Evolutionary conservation across 768 basidiomycete species (phyloP).

Genomic region (Boletus tomentosulus): DNA sequence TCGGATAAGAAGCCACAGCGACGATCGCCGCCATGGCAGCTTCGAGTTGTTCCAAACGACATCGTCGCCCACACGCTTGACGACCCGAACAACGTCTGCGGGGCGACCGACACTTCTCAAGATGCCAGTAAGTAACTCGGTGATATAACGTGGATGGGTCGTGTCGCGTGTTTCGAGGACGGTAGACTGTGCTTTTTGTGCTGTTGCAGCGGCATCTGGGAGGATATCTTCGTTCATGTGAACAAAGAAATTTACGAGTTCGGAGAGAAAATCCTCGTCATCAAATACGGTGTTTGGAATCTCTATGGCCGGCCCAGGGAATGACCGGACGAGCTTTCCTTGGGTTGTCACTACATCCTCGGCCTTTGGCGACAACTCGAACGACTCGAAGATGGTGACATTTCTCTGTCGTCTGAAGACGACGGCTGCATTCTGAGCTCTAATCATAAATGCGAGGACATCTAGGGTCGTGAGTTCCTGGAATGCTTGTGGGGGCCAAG

Average conservation of each 20-base stretch:
- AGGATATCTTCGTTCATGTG: conserved; percentile 23
- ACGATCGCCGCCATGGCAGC: conserved; percentile 34
- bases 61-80: conserved; percentile 33
- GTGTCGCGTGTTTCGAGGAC: conserved; percentile 18
- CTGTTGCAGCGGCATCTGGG: conserved; percentile 24
- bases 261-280: conserved; percentile 28
- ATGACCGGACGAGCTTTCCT: conserved; percentile 43
- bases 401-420: conserved; percentile 30
- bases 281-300: conserved; percentile 29
- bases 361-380: conserved; percentile 40
- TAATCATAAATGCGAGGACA: conserved; percentile 34
- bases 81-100: conserved; percentile 20
- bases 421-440: conserved; percentile 47
- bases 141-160: conserved; percentile 41
- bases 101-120: conserved; percentile 31
- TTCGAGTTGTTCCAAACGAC: conserved; percentile 17
- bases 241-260: conserved; percentile 39
- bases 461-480: conserved; percentile 24
- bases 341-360: conserved; percentile 30
- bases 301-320: conserved; percentile 41
- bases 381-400: conserved; percentile 17
- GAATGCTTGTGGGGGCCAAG: not conserved
- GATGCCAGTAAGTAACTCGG: conserved; percentile 43
- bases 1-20: conserved; percentile 36
- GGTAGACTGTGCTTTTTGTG: conserved; percentile 15